These are phyloP conservation scores for Phytomonas serpens DNA, from an alignment of 208 protist species.

Conservation along the genomic window DNA sequence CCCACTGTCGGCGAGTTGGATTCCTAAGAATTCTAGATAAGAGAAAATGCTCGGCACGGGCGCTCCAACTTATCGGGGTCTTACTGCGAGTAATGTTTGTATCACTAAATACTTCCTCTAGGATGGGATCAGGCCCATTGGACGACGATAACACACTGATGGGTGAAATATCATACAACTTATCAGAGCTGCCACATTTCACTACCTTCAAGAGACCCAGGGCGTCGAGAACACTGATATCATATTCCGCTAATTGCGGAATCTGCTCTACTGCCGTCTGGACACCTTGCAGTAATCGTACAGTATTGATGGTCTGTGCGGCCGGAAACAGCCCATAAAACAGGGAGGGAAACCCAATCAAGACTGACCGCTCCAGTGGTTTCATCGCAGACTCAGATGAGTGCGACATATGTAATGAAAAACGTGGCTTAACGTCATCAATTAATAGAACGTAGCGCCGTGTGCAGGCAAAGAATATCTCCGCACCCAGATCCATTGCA, in stretches of 20 bases:
- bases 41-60: constrained; percentile 7
- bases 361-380: neutral
- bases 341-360: constrained; percentile 34
- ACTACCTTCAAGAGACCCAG: neutral
- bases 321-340: constrained; percentile 29
- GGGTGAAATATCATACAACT: neutral
- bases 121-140: neutral
- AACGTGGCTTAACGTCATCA: neutral
- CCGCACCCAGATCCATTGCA: constrained; percentile 60
- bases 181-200: neutral
- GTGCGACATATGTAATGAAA: neutral
- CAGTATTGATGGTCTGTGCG: constrained; percentile 18
- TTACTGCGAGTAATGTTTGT: neutral
- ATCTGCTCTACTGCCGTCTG: constrained; percentile 24
- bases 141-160: neutral
- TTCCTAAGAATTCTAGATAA: constrained; percentile 1
- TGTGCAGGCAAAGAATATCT: constrained; percentile 70
- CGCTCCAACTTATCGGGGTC: neutral
- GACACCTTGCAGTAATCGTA: constrained; percentile 22
- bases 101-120: neutral
- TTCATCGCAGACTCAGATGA: neutral
- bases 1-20: constrained; percentile 3
- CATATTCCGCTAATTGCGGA: constrained; percentile 17
- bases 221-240: neutral
- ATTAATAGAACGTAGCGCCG: constrained; percentile 20